phyloP scores from a whole-genome alignment of 106 monocot species.

The Vanilla planifolia region DNA sequence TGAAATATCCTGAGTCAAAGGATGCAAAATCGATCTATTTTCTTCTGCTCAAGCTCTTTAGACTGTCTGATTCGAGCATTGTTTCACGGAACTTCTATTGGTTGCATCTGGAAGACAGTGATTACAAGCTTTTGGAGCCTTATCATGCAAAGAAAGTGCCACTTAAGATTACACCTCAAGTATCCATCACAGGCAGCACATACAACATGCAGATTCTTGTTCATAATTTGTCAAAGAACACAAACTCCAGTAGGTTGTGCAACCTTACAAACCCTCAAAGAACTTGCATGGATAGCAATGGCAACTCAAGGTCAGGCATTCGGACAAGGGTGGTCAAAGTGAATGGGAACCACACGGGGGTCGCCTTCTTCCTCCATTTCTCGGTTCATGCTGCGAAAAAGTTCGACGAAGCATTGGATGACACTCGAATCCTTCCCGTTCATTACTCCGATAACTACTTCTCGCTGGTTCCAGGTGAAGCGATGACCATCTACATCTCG shows the following conservation, averaged over 20 bases:
- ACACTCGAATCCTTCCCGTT: conserved; percentile 90
- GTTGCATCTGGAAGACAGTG: conserved; percentile 64
- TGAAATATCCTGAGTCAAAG: conserved; percentile 69
- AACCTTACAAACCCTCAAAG: no score
- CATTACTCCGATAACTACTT: conserved; percentile 95
- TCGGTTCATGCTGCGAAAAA: conserved; percentile 71
- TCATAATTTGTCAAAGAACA: conserved; percentile 49
- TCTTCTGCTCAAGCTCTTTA: conserved; percentile 89
- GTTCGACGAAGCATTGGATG: conserved; percentile 15
- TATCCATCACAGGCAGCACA: conserved; percentile 40
- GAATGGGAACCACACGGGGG: conserved; percentile 53
- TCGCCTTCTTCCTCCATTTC: conserved; percentile 89
- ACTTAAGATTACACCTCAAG: conserved; percentile 72
- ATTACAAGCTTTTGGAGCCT: conserved; percentile 68
- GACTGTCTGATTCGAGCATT: conserved; percentile 38
- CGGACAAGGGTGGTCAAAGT: conserved; percentile 17
- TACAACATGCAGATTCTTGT: conserved; percentile 57
- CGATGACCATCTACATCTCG: conserved; percentile 35
- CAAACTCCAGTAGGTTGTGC: not conserved
- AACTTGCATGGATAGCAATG: not conserved
- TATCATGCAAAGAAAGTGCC: conserved; percentile 65
- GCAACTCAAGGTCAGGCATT: conserved; percentile 2
- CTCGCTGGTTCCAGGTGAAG: conserved; percentile 82
- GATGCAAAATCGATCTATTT: conserved; percentile 79
- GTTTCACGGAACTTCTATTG: conserved; percentile 96